A percentile compares a stretch with the other conserved stretches of the same genome.
phyloP scores from a whole-genome alignment of 1,284 basidiomycete species.

The Ustilago shanxiensis region DNA sequence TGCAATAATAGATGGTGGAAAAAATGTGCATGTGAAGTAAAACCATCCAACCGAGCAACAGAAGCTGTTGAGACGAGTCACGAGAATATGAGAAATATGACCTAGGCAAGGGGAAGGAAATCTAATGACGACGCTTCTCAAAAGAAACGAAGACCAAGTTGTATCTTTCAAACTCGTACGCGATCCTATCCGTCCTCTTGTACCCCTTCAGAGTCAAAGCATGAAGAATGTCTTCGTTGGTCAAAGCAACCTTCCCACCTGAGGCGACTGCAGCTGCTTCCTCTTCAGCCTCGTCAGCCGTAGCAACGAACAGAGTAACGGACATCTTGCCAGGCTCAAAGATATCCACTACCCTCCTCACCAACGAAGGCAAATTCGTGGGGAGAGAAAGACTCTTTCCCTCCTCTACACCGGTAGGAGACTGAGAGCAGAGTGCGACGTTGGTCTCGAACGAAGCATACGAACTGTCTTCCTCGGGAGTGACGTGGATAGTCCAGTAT shows the following conservation, averaged over 20 bases:
- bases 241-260: constrained; percentile 33
- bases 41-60: neutral
- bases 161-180: constrained; percentile 97
- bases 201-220: constrained; percentile 67
- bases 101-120: neutral
- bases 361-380: constrained; percentile 77
- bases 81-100: no score
- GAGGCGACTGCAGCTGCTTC: constrained; percentile 5
- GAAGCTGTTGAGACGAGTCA: no score
- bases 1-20: neutral
- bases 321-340: constrained; percentile 90
- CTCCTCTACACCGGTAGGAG: constrained; percentile 62
- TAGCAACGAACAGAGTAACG: constrained; percentile 90
- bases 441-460: constrained; percentile 99
- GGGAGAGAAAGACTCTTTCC: constrained; percentile 33
- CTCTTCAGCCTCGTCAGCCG: constrained; percentile 40
- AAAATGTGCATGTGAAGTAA: neutral
- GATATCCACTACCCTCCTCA: constrained; percentile 88
- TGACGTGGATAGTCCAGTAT: constrained; percentile 99
- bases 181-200: constrained; percentile 90
- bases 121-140: constrained; percentile 36
- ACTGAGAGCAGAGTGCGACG: constrained; percentile 77
- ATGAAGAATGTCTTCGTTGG: constrained; percentile 67
- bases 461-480: constrained; percentile 95
- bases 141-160: constrained; percentile 79